A percentile compares a stretch with the other conserved stretches of the same genome.
phyloP scores from a whole-genome alignment of 2,329 filamentous ascomycete genomes.

The Exophiala sp. region DNA sequence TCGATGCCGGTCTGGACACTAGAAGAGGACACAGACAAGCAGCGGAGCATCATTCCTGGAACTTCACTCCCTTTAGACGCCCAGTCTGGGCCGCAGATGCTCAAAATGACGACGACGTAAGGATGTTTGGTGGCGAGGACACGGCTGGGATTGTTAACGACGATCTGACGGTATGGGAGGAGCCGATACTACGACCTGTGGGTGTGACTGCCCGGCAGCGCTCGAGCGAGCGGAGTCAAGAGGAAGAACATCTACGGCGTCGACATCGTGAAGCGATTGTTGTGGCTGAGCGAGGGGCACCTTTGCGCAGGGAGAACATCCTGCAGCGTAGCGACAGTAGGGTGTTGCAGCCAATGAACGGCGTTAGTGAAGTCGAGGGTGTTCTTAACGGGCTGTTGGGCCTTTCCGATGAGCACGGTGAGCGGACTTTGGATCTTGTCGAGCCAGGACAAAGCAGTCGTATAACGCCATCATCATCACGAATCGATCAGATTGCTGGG shows the following conservation, averaged over 20 bases:
- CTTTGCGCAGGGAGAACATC: constrained; percentile 71
- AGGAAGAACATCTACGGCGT: constrained; percentile 65
- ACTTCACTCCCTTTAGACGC: not conserved
- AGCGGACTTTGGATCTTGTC: not conserved
- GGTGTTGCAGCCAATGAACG: constrained; percentile 17
- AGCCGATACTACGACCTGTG: not conserved
- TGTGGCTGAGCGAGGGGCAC: constrained; percentile 76
- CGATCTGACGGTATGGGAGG: constrained; percentile 11
- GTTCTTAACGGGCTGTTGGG: constrained; percentile 17
- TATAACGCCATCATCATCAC: too few relatives aligned
- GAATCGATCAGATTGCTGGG: too few relatives aligned
- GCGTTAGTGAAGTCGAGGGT: constrained; percentile 17
- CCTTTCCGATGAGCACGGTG: constrained; percentile 8
- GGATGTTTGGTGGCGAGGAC: constrained; percentile 54
- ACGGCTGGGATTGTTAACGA: constrained; percentile 37
- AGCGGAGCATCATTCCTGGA: constrained; percentile 3
- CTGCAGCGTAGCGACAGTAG: constrained; percentile 55
- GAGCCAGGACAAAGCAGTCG: not conserved
- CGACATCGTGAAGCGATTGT: constrained; percentile 86
- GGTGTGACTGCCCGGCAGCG: constrained; percentile 7
- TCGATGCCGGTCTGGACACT: constrained; percentile 42
- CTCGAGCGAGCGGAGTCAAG: constrained; percentile 16
- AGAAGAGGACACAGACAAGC: constrained; percentile 36
- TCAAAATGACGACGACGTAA: constrained; percentile 47
- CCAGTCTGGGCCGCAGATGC: constrained; percentile 40